A percentile compares a stretch with the other conserved stretches of the same genome.
Conservation (phyloP, 2,329 filamentous ascomycete genomes). For the Paecilomyces dactylethromorphus region DNA sequence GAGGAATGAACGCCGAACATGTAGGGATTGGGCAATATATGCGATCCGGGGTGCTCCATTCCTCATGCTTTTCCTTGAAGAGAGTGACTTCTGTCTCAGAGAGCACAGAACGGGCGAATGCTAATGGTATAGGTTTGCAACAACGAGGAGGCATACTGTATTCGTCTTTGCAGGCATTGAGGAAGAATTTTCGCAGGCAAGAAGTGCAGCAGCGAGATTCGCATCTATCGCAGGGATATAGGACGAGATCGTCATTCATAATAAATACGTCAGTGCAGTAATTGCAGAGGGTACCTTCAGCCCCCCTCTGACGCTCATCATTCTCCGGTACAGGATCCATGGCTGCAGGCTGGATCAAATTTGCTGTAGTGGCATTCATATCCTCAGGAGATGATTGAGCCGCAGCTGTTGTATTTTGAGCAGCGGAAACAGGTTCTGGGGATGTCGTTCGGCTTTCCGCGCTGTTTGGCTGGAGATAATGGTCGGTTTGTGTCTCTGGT, state of each 20-base stretch:
- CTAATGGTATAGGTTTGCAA: conserved; percentile 38
- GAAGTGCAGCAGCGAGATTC: not conserved
- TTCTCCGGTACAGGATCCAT: not conserved
- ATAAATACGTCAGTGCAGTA: not conserved
- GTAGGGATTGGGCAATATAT: conserved; percentile 44
- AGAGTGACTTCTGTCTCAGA: conserved; percentile 24
- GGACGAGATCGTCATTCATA: not conserved
- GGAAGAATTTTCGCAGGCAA: conserved; percentile 29
- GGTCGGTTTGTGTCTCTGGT: not conserved
- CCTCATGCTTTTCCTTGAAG: conserved; percentile 42
- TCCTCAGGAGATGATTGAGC: not conserved
- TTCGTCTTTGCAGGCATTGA: conserved; percentile 31
- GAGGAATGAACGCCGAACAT: conserved; percentile 45
- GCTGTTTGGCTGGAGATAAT: not conserved
- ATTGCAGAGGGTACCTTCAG: not conserved
- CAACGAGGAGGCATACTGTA: conserved; percentile 42
- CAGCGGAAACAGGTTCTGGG: not conserved
- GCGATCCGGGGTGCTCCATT: conserved; percentile 40
- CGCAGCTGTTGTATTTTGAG: not conserved
- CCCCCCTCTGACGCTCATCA: not conserved
- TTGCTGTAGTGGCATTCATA: not conserved
- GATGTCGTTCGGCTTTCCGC: not conserved
- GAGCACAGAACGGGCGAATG: conserved; percentile 29
- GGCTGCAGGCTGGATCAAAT: not conserved
- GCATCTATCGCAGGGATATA: conserved; percentile 3